These are phyloP conservation scores for Claviceps quebecensis DNA, from an alignment of 2,329 filamentous ascomycete species.

Conservation along the genomic window DNA sequence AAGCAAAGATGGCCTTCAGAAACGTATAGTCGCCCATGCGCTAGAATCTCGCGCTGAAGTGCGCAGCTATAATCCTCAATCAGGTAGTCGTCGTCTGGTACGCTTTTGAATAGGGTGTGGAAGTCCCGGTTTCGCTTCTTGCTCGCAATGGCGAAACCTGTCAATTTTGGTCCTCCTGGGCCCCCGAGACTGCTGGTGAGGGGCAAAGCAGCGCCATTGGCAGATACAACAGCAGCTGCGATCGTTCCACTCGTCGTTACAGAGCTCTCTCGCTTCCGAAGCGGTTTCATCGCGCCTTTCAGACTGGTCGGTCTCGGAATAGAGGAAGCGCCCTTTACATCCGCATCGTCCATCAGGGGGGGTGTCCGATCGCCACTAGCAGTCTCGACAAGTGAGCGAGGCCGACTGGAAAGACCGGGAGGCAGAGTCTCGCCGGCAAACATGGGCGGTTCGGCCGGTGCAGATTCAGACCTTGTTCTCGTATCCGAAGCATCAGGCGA, in stretches of 20 bases:
- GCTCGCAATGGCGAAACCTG: constrained; percentile 89
- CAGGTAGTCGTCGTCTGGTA: constrained; percentile 93
- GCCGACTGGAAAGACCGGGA: constrained; percentile 25
- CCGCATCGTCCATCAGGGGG: constrained; percentile 46
- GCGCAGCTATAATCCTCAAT: constrained; percentile 99
- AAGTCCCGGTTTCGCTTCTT: constrained; percentile 96
- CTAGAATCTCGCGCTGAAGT: constrained; percentile 84
- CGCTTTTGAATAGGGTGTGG: constrained; percentile 84
- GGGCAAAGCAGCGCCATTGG: constrained; percentile 54
- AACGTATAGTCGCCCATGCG: constrained; percentile 87
- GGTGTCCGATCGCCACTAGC: constrained; percentile 46
- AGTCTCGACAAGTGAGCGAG: constrained; percentile 38
- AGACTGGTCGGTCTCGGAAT: constrained; percentile 54
- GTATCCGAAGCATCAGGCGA: constrained; percentile 35
- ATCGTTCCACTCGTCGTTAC: constrained; percentile 52
- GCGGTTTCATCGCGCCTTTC: constrained; percentile 43
- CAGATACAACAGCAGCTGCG: constrained; percentile 57
- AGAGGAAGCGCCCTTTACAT: constrained; percentile 36
- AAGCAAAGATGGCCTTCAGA: constrained; percentile 97
- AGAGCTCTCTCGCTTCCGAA: constrained; percentile 74
- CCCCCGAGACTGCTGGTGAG: constrained; percentile 42
- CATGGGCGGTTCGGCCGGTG: constrained; percentile 32
- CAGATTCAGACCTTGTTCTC: constrained; percentile 42
- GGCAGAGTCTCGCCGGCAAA: constrained; percentile 13
- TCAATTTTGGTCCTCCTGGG: constrained; percentile 48